Conservation (phyloP, 208 protist genomes). For the Jaenimonas drosophilae region DNA sequence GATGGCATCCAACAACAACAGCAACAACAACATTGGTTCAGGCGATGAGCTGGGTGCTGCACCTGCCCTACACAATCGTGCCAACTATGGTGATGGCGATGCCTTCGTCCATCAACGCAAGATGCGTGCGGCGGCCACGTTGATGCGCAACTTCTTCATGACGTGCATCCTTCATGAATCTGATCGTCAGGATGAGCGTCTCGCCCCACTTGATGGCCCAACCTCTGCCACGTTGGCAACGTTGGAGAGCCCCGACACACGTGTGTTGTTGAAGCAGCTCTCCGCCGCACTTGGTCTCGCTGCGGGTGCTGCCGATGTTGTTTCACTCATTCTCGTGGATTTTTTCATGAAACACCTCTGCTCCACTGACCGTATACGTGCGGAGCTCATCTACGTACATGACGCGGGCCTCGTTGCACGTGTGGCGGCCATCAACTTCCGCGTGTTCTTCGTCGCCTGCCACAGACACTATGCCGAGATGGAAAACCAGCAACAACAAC, state of each 20-base stretch:
- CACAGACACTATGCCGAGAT: too few relatives aligned
- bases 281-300: conserved; percentile 25
- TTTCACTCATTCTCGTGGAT: conserved; percentile 47
- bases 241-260: too few relatives aligned
- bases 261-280: conserved; percentile 9
- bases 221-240: too few relatives aligned
- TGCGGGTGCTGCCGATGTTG: conserved; percentile 11
- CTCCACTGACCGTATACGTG: conserved; percentile 16
- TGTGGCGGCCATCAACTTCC: conserved; percentile 18
- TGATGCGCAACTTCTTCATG: background rate
- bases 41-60: too few relatives aligned
- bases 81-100: conserved; percentile 2
- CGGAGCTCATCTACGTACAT: conserved; percentile 18
- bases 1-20: too few relatives aligned
- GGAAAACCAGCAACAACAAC: too few relatives aligned
- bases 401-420: conserved; percentile 30
- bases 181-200: background rate
- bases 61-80: too few relatives aligned
- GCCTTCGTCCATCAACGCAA: background rate
- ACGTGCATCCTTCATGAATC: background rate
- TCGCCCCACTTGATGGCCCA: background rate
- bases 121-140: background rate
- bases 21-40: too few relatives aligned
- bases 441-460: conserved; percentile 11
- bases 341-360: conserved; percentile 34